Evolutionary conservation across 257 asterid genomes (phyloP).

Genomic region (Parsonsia alboflavescens): DNA sequence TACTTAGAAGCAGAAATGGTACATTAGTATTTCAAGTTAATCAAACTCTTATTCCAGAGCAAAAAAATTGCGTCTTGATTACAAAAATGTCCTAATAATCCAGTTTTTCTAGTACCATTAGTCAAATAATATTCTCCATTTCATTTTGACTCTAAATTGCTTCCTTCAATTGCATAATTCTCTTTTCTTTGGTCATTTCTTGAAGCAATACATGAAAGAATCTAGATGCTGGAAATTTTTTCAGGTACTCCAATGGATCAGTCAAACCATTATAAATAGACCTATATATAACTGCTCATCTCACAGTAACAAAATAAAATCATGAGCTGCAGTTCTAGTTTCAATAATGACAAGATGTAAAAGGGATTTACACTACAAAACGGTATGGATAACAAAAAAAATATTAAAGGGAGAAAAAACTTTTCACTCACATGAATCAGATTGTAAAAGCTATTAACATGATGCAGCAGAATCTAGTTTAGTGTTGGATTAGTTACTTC

Average conservation of each 20-base stretch:
- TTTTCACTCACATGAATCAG: not conserved
- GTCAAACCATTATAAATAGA: not conserved
- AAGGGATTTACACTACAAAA: not conserved
- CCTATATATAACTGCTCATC: not conserved
- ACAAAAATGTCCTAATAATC: not conserved
- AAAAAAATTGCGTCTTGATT: not conserved
- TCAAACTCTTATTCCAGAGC: not conserved
- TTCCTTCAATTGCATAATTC: not conserved
- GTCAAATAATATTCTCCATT: not conserved
- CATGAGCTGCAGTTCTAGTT: too few relatives aligned
- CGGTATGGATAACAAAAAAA: not conserved
- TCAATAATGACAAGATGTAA: not conserved
- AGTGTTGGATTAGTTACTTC: slow-evolving; percentile 54
- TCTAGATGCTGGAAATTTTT: too few relatives aligned
- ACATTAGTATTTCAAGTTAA: not conserved
- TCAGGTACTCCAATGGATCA: not conserved
- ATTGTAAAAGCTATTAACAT: slow-evolving; percentile 12
- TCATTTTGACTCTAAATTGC: not conserved
- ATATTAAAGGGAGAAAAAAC: not conserved
- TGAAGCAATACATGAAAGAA: too few relatives aligned
- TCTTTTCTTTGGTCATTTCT: too few relatives aligned
- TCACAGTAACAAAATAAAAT: not conserved
- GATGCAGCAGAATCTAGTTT: slow-evolving; percentile 48
- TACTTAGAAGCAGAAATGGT: not conserved
- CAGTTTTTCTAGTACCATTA: not conserved